Base-by-base conservation (phyloP, 352 stramenopile genomes). In the Phytophthora pisi region DNA sequence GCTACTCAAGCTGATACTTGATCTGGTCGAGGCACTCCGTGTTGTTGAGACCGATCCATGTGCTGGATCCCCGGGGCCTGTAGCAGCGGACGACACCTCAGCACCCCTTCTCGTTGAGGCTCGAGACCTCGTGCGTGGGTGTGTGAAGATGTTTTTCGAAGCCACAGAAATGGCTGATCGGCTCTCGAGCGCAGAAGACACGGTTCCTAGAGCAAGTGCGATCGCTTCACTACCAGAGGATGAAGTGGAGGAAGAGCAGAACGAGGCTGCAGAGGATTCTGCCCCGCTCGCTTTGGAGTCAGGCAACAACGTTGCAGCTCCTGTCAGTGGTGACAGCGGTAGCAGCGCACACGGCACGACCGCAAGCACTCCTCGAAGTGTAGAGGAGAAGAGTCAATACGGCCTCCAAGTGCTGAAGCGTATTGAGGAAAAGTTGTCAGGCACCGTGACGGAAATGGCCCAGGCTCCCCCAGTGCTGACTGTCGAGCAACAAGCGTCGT, bases 391-490 rank as follows among this genome's bases (percentile, higher is more conserved):
- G 59, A 96, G 77, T 63, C 66, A 62, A 20, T 84, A 88, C 47
- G 88, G 83, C 0, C 52, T 93, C 9, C 83, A 92, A 61, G 86
- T 95, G 5, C 63, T 95, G 8, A 75, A 79, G 23, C 84, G 84
- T 0, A 86, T 96, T 31, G 84, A 93, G 52, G 77, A 92, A 26
- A 96, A 96, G 50, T 63, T 96, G 34, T 77, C 68, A 13, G 88
- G 88, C 6, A 60, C 76, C 1, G 74, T 84, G n/a, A 57, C 70
- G 3, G 78, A 90, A 36, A 65, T 77, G n/a, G 28, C 57, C 5
- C 66, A 72, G 3, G 54, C 61, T 47, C 46, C 67, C 2, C 42
- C 57, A 2, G 55, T 81, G 36, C 43, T 95, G 40, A 89, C 79
- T 7, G 78, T 93, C 7, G 78, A 89, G 20, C 75, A 95, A 51